These are phyloP conservation scores for Talaromyces sp. DNA, from an alignment of 2,329 filamentous ascomycete species.

Conservation along the genomic window DNA sequence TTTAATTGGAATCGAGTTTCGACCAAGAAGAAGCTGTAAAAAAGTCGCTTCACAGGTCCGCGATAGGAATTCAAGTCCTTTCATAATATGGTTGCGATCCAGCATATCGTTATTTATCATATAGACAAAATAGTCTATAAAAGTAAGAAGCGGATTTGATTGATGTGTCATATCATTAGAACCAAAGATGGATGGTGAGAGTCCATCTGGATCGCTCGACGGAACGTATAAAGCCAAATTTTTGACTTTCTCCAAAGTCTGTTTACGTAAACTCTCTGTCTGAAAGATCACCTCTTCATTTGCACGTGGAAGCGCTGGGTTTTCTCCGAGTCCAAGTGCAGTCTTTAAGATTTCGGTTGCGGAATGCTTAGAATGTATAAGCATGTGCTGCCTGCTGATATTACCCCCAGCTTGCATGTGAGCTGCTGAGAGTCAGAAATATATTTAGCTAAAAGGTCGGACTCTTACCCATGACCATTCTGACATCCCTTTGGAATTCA, in stretches of 20 bases:
- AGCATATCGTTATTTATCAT: background rate
- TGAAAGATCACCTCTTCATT: too few relatives aligned
- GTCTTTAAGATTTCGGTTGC: background rate
- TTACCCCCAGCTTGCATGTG: background rate
- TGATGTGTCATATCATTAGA: background rate
- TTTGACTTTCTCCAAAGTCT: background rate
- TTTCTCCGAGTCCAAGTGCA: background rate
- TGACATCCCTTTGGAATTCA: background rate
- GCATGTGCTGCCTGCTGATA: background rate
- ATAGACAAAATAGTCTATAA: constrained; percentile 1
- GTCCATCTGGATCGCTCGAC: background rate
- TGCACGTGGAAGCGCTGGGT: background rate
- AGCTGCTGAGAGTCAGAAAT: background rate
- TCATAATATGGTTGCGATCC: background rate
- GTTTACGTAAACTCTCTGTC: background rate
- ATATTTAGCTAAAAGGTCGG: background rate
- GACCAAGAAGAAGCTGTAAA: background rate
- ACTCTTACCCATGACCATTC: background rate
- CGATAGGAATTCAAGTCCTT: background rate
- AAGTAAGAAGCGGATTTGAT: background rate
- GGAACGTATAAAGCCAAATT: background rate
- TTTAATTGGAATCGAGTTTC: background rate
- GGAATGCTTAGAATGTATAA: background rate
- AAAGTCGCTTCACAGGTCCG: background rate
- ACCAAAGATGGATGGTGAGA: background rate